Conservation (phyloP, 805 yeast genomes). For the Hemisphaericaspora nanyangensis region DNA sequence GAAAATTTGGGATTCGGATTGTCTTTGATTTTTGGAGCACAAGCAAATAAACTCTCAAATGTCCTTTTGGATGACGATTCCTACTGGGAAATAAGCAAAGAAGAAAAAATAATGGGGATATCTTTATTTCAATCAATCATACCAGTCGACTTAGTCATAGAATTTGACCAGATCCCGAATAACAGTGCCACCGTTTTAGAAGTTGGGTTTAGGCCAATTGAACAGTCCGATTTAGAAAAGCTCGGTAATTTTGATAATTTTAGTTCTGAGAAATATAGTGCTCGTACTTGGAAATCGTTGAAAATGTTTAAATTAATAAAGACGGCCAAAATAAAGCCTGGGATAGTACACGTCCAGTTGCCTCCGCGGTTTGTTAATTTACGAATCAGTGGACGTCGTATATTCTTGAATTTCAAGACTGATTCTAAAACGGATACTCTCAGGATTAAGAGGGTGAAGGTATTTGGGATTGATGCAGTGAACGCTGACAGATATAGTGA, state of each 20-base stretch:
- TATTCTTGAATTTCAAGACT: constrained; percentile 25
- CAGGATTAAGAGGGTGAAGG: constrained; percentile 20
- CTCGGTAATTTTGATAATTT: constrained; percentile 6
- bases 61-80: constrained; percentile 28
- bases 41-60: too few species aligned
- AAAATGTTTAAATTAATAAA: constrained; percentile 6
- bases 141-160: constrained; percentile 31
- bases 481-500: constrained; percentile 20
- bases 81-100: constrained; percentile 27
- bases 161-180: neutral
- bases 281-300: too few species aligned
- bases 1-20: constrained; percentile 35
- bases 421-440: constrained; percentile 6
- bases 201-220: constrained; percentile 8
- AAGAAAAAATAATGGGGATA: constrained; percentile 31
- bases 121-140: constrained; percentile 29
- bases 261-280: constrained; percentile 7
- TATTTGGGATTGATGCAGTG: constrained; percentile 28
- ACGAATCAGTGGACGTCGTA: constrained; percentile 27
- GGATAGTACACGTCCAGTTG: constrained; percentile 23
- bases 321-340: neutral
- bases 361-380: constrained; percentile 33
- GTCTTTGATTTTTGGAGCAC: too few species aligned
- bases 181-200: neutral
- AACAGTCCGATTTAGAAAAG: constrained; percentile 1